Base-by-base conservation (phyloP, 176 grass and related monocot genomes). In the Rhynchospora tenuis region DNA sequence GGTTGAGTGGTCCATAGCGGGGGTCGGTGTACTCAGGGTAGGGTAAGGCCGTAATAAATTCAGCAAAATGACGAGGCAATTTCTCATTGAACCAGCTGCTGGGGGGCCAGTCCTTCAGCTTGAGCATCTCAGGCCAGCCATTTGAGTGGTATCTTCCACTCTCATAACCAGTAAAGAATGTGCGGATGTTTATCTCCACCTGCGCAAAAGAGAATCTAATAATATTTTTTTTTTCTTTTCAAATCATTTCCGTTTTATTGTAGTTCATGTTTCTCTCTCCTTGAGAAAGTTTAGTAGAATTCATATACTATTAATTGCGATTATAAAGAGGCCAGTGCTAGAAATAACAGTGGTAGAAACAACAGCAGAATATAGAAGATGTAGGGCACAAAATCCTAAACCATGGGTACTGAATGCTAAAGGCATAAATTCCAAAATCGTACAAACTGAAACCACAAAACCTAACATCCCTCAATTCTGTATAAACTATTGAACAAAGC, bases 11-110 rank as follows among this genome's bases (percentile, higher is more conserved):
- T 42, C 92, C 95, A 84, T 83, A 84, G 45, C 60, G 84, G 83
- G 91, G 95, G 88, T 98, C 87, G 0, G 89, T 94, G 56, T 94
- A 98, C 67, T 98, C 95, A 24, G 85, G 92, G 86, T 94, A 98
- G 80, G 95, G 95, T 62, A 98, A 88, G 15, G 90, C 92, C 1
- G 83, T 85, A 73, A 93, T 85, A 74, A 98, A 94, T 33, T 98
- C 95, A 19, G 90, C 89, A 84, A 90, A 84, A 86, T 98, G 95
- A 7, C 95, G 92, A 26, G 89, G 95, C 44, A 98, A 38, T 70
- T 90, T 73, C 84, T 98, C 64, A 38, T 91, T 92, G 88, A 98
- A 94, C 3, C 81, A 90, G 83, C 78, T 97, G 51, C 87, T 83
- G 68, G 89, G 87, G 59, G 92, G 92, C 92, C 92, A 94, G 61